Evolutionary conservation across 805 yeast species (phyloP).

Genomic region (Hanseniaspora taiwanica): DNA sequence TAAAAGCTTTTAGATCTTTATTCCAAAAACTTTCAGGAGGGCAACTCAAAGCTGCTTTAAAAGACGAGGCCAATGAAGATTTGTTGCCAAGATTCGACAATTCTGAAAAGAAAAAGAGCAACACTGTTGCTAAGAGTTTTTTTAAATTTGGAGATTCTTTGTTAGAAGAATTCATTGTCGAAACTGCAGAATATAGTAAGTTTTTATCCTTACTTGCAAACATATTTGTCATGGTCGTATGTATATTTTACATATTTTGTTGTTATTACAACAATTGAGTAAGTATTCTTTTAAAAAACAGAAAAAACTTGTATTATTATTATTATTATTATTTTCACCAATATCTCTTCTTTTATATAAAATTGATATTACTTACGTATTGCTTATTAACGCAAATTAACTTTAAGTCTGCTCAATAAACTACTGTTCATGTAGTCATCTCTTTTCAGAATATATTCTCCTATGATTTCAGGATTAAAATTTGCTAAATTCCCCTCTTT

Average conservation of each 20-base stretch:
- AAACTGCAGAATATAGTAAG: not conserved
- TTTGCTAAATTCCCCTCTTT: slow-evolving; percentile 67
- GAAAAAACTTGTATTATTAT: too few relatives aligned
- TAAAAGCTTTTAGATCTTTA: not conserved
- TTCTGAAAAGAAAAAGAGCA: not conserved
- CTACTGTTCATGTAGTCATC: slow-evolving; percentile 45
- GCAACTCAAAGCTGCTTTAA: not conserved
- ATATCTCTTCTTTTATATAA: not conserved
- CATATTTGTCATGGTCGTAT: slow-evolving; percentile 1
- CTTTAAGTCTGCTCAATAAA: slow-evolving; percentile 12
- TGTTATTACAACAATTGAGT: too few relatives aligned
- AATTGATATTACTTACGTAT: not conserved
- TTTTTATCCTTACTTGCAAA: slow-evolving; percentile 1
- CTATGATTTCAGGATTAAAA: slow-evolving; percentile 46
- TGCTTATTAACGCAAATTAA: slow-evolving; percentile 1
- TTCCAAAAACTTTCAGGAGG: not conserved
- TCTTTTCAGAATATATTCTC: slow-evolving; percentile 55
- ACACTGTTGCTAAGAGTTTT: not conserved
- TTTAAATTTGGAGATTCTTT: not conserved
- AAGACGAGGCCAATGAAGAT: not conserved
- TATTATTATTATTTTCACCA: not conserved
- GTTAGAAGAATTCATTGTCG: not conserved
- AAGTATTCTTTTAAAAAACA: too few relatives aligned
- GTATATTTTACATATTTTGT: slow-evolving; percentile 2
- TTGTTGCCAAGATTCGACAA: not conserved